phyloP scores from a whole-genome alignment of 2,329 filamentous ascomycete species.

The Aspergillus chevalieri region DNA sequence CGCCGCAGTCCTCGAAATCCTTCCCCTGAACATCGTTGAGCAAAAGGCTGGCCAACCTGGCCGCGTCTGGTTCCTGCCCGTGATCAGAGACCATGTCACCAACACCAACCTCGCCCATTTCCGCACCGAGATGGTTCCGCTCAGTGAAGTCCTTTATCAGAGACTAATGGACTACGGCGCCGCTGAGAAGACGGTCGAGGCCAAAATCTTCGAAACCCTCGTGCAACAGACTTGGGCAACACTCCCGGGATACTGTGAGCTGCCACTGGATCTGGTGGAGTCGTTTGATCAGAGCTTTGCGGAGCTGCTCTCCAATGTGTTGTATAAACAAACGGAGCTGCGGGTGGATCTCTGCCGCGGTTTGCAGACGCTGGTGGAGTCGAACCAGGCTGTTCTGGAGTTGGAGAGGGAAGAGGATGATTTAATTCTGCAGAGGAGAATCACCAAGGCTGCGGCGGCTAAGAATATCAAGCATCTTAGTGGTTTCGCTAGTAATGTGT shows the following conservation, averaged over 20 bases:
- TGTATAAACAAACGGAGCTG: conserved; percentile 87
- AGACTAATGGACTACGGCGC: conserved; percentile 74
- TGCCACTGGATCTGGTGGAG: conserved; percentile 70
- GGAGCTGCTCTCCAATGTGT: conserved; percentile 80
- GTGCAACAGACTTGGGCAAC: conserved; percentile 94
- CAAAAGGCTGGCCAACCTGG: conserved; percentile 72
- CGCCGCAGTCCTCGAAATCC: conserved; percentile 69
- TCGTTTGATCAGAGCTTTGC: conserved; percentile 85
- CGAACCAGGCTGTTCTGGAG: conserved; percentile 73
- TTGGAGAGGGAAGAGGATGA: conserved; percentile 65
- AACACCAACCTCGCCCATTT: conserved; percentile 87
- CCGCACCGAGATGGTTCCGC: conserved; percentile 73
- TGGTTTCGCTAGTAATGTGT: conserved; percentile 74
- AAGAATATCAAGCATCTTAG: conserved; percentile 79
- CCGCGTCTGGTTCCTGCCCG: conserved; percentile 87
- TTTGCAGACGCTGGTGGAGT: conserved; percentile 81
- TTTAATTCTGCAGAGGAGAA: conserved; percentile 68
- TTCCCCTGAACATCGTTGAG: conserved; percentile 79
- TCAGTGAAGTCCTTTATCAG: conserved; percentile 88
- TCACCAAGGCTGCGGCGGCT: conserved; percentile 67
- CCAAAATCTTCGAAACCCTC: conserved; percentile 96
- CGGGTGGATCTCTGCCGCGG: conserved; percentile 81
- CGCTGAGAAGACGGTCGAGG: conserved; percentile 85
- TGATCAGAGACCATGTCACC: conserved; percentile 80
- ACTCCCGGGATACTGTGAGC: conserved; percentile 88